phyloP scores from a whole-genome alignment of 1,139 yeast genomes.

The Kodamaea plutei region DNA sequence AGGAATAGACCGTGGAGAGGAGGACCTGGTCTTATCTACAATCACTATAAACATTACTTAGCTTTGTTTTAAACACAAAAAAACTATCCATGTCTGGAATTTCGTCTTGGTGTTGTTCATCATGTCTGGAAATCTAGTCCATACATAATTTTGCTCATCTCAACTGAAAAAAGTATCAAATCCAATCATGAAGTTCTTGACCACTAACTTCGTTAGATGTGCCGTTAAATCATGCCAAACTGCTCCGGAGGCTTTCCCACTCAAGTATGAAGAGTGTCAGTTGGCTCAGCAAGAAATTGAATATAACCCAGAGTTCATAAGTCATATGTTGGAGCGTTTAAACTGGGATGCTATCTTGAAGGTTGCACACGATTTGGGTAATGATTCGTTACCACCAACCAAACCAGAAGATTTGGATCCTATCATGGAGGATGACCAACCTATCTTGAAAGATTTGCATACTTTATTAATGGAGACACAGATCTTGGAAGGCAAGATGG shows the following conservation, averaged over 20 bases:
- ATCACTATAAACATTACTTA: too few species aligned
- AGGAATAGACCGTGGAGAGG: too few species aligned
- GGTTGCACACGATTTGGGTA: slow-evolving; percentile 77
- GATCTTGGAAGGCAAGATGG: slow-evolving; percentile 84
- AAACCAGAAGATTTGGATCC: slow-evolving; percentile 63
- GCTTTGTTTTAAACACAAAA: too few species aligned
- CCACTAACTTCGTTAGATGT: slow-evolving; percentile 94
- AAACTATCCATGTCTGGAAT: too few species aligned
- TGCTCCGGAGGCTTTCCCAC: slow-evolving; percentile 76
- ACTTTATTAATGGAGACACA: slow-evolving; percentile 77
- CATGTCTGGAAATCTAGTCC: too few species aligned
- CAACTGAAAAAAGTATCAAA: too few species aligned
- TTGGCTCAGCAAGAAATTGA: slow-evolving; percentile 77
- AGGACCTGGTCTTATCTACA: too few species aligned
- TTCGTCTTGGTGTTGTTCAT: too few species aligned
- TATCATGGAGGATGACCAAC: slow-evolving; percentile 55
- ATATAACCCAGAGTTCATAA: slow-evolving; percentile 75
- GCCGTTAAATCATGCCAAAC: slow-evolving; percentile 80
- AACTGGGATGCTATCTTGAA: slow-evolving; percentile 82
- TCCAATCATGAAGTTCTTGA: slow-evolving; percentile 94
- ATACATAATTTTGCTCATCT: too few species aligned
- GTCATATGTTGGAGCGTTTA: slow-evolving; percentile 72
- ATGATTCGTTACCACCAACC: slow-evolving; percentile 54
- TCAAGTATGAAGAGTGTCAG: slow-evolving; percentile 66
- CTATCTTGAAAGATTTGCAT: slow-evolving; percentile 71